Percentiles rank a stretch among this genome's conserved stretches.
phyloP scores from a whole-genome alignment of 2,329 filamentous ascomycete genomes.

The Didymella glomerata region DNA sequence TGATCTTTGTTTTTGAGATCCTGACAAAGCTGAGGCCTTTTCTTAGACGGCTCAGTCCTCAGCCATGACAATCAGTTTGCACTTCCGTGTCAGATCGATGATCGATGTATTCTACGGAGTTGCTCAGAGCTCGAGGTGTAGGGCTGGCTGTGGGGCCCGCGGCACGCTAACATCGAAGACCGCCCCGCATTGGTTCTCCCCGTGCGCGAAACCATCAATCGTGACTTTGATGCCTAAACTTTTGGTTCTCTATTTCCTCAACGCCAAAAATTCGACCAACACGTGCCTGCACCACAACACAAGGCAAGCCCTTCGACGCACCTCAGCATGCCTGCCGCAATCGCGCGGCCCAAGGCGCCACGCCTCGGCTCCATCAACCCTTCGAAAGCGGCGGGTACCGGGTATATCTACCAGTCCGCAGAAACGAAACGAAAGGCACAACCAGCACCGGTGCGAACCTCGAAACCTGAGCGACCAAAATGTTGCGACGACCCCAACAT shows the following conservation, averaged over 20 bases:
- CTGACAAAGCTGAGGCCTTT: background rate
- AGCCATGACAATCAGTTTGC: background rate
- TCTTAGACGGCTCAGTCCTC: background rate
- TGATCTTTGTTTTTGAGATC: background rate
- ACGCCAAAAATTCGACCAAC: background rate
- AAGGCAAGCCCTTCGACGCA: background rate
- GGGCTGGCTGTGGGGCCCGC: constrained; percentile 13
- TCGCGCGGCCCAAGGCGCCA: constrained; percentile 28
- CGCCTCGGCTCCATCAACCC: constrained; percentile 41
- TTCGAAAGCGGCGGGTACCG: constrained; percentile 27
- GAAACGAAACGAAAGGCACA: constrained; percentile 33
- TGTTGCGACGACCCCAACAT: constrained; percentile 45
- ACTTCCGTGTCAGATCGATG: constrained; percentile 2
- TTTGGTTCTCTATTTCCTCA: constrained; percentile 10
- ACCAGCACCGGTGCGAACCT: constrained; percentile 29
- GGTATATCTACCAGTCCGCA: constrained; percentile 29
- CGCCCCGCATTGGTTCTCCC: constrained; percentile 16
- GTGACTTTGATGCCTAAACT: constrained; percentile 27
- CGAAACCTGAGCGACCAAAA: constrained; percentile 26
- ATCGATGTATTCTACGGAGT: background rate
- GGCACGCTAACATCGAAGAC: constrained; percentile 7
- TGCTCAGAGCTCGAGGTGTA: constrained; percentile 24
- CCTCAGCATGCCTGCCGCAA: constrained; percentile 23
- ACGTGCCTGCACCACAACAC: background rate
- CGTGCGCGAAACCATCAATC: constrained; percentile 18